These are phyloP conservation scores for Reticulomyxa filosa DNA, from an alignment of 78 protist species.

Conservation along the genomic window DNA sequence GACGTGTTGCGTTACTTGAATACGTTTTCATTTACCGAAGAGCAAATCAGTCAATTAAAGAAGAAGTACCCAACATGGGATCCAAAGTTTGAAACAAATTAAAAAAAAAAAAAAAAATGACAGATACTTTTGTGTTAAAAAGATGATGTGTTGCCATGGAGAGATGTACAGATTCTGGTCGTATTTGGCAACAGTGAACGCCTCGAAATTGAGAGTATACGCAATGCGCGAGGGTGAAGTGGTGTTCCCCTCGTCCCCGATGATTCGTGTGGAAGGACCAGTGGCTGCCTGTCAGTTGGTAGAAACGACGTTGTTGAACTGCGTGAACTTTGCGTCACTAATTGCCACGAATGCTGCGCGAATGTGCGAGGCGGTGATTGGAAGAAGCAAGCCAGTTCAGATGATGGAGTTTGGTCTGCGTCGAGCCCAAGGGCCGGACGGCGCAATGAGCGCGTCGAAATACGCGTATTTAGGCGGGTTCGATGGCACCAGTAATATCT, in stretches of 20 bases:
- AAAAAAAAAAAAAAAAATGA: not conserved
- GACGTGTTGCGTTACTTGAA: conserved; percentile 20
- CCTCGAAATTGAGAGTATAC: conserved; percentile 11
- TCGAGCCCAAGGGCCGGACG: conserved; percentile 54
- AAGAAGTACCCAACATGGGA: conserved; percentile 25
- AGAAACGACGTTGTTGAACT: conserved; percentile 62
- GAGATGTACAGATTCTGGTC: not conserved
- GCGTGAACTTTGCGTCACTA: conserved; percentile 55
- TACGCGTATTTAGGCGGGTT: conserved; percentile 68
- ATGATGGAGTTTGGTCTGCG: conserved; percentile 75
- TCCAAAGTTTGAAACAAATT: conserved; percentile 29
- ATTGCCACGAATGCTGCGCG: conserved; percentile 72
- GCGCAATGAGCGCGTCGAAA: conserved; percentile 44
- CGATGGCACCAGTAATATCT: conserved; percentile 53
- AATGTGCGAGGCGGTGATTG: not conserved
- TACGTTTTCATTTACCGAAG: conserved; percentile 15
- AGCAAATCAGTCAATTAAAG: conserved; percentile 31
- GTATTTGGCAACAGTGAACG: not conserved
- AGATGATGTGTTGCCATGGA: not conserved
- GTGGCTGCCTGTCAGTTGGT: conserved; percentile 58
- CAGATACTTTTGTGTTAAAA: not conserved
- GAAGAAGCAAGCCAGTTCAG: not conserved
- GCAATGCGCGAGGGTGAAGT: conserved; percentile 53
- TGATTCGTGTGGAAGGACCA: conserved; percentile 70
- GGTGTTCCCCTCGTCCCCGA: conserved; percentile 52